Conservation (phyloP, 805 yeast genomes). For the Myxozyma mucilagina region DNA sequence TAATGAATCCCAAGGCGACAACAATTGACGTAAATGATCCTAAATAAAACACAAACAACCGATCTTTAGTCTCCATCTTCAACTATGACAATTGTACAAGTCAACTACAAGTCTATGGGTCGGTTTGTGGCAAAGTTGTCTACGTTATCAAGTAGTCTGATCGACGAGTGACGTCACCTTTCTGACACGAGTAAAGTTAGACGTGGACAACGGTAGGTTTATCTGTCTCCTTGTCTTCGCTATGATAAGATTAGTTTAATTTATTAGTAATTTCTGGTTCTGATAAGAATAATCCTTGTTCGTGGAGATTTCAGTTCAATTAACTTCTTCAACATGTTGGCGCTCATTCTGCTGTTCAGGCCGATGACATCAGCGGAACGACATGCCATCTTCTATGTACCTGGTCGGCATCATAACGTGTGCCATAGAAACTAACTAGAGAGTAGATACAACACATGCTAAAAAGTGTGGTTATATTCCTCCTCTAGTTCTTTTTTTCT, state of each 20-base stretch:
- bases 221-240: background rate
- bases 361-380: too few species aligned
- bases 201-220: background rate
- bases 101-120: background rate
- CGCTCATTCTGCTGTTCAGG: too few species aligned
- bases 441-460: too few species aligned
- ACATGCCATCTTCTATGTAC: too few species aligned
- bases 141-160: background rate
- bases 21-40: constrained; percentile 8
- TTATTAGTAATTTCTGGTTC: background rate
- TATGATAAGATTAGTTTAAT: background rate
- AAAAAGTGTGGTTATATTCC: too few species aligned
- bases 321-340: too few species aligned
- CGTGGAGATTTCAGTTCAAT: too few species aligned
- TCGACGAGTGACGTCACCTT: constrained; percentile 8
- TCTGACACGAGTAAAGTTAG: background rate
- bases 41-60: constrained; percentile 20
- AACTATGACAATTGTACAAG: background rate
- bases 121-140: background rate
- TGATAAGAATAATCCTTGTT: too few species aligned
- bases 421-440: too few species aligned
- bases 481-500: too few species aligned
- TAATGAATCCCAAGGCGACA: constrained; percentile 16
- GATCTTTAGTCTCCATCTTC: constrained; percentile 15
- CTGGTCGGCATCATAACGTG: too few species aligned